Evolutionary conservation across 768 basidiomycete species (phyloP).

Genomic region (Rickenella mellea): DNA sequence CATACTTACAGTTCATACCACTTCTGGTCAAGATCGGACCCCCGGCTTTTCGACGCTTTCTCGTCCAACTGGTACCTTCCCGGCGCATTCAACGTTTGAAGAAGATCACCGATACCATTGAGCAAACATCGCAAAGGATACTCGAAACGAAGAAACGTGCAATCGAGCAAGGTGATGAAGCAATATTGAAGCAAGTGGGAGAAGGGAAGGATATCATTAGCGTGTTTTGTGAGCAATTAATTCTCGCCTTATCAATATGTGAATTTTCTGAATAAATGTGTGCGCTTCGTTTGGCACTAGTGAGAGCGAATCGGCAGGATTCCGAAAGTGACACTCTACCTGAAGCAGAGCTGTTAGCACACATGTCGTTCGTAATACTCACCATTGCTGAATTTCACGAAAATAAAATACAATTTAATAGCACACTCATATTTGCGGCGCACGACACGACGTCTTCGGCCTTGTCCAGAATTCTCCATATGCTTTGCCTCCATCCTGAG

Average conservation of each 20-base stretch:
- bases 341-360: slow-evolving; percentile 13
- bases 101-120: neutral
- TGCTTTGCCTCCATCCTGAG: slow-evolving; percentile 19
- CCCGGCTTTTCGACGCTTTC: neutral
- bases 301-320: slow-evolving; percentile 13
- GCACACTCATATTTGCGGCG: slow-evolving; percentile 15
- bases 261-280: neutral
- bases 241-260: neutral
- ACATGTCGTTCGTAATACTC: slow-evolving; percentile 3
- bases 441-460: slow-evolving; percentile 20
- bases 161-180: neutral
- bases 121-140: neutral
- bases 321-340: slow-evolving; percentile 9
- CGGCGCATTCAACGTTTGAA: neutral
- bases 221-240: neutral
- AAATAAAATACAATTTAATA: slow-evolving; percentile 1
- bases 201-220: neutral
- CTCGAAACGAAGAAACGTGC: neutral
- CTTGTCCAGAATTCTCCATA: slow-evolving; percentile 11
- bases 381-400: neutral
- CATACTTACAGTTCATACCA: neutral
- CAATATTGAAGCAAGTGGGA: neutral
- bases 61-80: neutral
- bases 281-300: slow-evolving; percentile 1
- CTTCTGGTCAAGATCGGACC: slow-evolving; percentile 6